Evolutionary conservation across 176 grass and related monocot genomes (phyloP).

Genomic region (Neostapfia colusana): DNA sequence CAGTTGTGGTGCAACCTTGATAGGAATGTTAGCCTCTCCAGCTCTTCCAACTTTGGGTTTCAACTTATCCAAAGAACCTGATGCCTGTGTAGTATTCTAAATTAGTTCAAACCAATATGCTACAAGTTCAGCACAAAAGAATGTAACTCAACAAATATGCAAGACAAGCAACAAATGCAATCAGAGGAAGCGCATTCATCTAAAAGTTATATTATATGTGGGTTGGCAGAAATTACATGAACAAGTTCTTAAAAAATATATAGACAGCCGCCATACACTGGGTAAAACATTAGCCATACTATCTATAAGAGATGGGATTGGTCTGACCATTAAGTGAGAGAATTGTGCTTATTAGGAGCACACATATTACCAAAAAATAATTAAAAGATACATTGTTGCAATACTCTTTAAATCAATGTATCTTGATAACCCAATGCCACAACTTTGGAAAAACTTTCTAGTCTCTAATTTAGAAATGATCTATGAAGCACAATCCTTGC

Average conservation of each 20-base stretch:
- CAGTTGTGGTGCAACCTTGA: slow-evolving; percentile 48
- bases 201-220: neutral
- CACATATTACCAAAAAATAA: neutral
- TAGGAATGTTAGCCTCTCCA: slow-evolving; percentile 51
- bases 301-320: neutral
- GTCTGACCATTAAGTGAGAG: neutral
- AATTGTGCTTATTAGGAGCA: neutral
- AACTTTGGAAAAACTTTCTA: neutral
- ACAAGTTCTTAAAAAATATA: neutral
- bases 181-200: slow-evolving; percentile 16
- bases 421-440: neutral
- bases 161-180: slow-evolving; percentile 20
- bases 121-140: slow-evolving; percentile 16
- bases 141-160: slow-evolving; percentile 26
- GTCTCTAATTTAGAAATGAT: neutral
- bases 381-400: slow-evolving; percentile 3
- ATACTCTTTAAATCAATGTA: neutral
- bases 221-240: neutral
- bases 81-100: slow-evolving; percentile 38
- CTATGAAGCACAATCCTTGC: slow-evolving; percentile 2
- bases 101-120: slow-evolving; percentile 33
- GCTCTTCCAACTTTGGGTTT: slow-evolving; percentile 59
- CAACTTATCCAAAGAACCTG: slow-evolving; percentile 51
- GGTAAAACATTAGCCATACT: neutral
- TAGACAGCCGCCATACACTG: too few relatives aligned